Conservation (phyloP, 2,329 filamentous ascomycete species). For the Raffaelea ambrosiae region DNA sequence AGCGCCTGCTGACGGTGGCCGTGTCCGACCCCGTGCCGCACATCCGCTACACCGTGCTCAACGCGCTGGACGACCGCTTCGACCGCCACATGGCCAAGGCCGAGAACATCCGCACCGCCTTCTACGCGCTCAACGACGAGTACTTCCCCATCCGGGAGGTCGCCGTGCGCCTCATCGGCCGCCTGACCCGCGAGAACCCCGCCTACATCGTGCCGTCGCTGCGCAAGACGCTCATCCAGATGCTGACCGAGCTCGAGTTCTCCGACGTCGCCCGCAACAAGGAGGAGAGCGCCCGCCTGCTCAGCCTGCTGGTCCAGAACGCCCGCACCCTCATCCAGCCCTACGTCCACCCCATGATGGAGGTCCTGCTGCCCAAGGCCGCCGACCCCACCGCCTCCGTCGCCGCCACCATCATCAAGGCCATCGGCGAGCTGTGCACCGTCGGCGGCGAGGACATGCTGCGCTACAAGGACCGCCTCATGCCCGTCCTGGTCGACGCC, state of each 20-base stretch:
- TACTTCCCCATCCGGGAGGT: conserved; percentile 88
- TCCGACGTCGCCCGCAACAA: conserved; percentile 91
- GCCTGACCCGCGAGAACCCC: conserved; percentile 82
- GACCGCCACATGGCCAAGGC: conserved; percentile 95
- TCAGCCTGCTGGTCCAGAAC: conserved; percentile 87
- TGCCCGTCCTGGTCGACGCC: conserved; percentile 91
- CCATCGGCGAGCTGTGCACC: conserved; percentile 86
- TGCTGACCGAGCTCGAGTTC: conserved; percentile 93
- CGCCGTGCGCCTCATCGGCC: conserved; percentile 91
- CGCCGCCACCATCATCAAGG: conserved; percentile 88
- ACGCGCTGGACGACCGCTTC: conserved; percentile 85
- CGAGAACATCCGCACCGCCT: conserved; percentile 91
- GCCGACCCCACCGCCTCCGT: conserved; percentile 79
- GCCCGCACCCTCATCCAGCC: conserved; percentile 90
- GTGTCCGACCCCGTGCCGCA: conserved; percentile 85
- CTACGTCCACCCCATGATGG: conserved; percentile 94
- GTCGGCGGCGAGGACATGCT: conserved; percentile 94
- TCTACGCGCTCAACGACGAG: conserved; percentile 93
- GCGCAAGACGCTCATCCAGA: conserved; percentile 89
- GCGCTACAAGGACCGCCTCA: conserved; percentile 80
- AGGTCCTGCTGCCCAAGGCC: conserved; percentile 87
- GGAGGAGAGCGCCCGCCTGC: conserved; percentile 88
- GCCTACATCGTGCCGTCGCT: conserved; percentile 96
- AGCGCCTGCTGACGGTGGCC: conserved; percentile 89
- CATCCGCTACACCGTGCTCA: conserved; percentile 81